Evolutionary conservation across 2,329 filamentous ascomycete species (phyloP).

Genomic region (Septoria petroselini): DNA sequence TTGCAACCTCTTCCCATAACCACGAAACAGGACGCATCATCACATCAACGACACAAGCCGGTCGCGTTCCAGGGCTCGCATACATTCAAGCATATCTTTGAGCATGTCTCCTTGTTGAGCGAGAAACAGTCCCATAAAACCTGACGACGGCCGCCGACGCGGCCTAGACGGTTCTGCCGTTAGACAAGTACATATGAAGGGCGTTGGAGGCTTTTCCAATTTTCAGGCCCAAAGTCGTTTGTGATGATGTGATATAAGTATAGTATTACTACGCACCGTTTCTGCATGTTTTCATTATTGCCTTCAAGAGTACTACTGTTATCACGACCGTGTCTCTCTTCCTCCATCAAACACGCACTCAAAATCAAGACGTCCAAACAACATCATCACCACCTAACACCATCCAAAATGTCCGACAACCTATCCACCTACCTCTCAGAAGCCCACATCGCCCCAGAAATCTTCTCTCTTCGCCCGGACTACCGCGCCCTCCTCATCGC

Average conservation of each 20-base stretch:
- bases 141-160: too few relatives aligned
- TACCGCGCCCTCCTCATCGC: slow-evolving; percentile 41
- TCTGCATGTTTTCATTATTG: too few relatives aligned
- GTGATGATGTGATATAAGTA: neutral
- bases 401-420: neutral
- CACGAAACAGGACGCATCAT: too few relatives aligned
- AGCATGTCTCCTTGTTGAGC: too few relatives aligned
- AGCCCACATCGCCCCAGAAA: slow-evolving; percentile 24
- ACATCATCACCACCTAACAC: neutral
- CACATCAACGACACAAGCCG: too few relatives aligned
- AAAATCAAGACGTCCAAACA: neutral
- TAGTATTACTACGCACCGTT: neutral
- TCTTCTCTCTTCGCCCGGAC: slow-evolving; percentile 40
- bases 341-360: neutral
- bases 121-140: too few relatives aligned
- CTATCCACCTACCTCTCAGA: slow-evolving; percentile 19
- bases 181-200: neutral
- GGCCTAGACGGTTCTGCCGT: neutral
- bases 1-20: too few relatives aligned
- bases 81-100: too few relatives aligned
- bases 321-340: too few relatives aligned
- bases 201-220: neutral
- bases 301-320: too few relatives aligned
- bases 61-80: too few relatives aligned
- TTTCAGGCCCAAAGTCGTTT: neutral